phyloP scores from a whole-genome alignment of 176 grass and related monocot species.

The Secale cereale region DNA sequence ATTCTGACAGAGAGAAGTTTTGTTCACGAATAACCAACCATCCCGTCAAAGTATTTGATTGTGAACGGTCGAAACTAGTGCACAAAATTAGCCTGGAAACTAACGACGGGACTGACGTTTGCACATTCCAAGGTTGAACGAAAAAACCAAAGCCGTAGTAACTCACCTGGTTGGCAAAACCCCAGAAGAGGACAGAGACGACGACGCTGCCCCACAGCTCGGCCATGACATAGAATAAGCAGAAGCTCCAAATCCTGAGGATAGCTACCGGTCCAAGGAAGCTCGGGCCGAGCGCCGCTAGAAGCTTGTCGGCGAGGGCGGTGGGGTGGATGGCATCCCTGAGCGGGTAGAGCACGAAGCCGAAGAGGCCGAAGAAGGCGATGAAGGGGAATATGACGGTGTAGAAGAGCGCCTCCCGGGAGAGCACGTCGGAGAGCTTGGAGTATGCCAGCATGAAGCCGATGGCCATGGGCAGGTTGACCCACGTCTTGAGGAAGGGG shows the following conservation, averaged over 20 bases:
- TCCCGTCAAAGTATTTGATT: background rate
- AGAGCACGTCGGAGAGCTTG: constrained; percentile 75
- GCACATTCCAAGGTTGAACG: background rate
- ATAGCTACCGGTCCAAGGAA: constrained; percentile 74
- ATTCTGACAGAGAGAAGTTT: background rate
- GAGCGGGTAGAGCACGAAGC: constrained; percentile 76
- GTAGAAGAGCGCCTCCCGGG: constrained; percentile 81
- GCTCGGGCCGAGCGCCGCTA: constrained; percentile 68
- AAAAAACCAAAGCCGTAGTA: background rate
- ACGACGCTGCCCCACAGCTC: constrained; percentile 93
- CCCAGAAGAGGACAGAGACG: constrained; percentile 91
- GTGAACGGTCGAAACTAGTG: background rate
- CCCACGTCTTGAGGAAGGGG: constrained; percentile 89
- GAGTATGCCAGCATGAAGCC: constrained; percentile 94
- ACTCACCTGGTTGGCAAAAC: constrained; percentile 80
- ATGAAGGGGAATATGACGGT: constrained; percentile 86
- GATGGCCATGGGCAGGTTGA: constrained; percentile 80
- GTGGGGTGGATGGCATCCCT: constrained; percentile 67
- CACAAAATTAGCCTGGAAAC: background rate
- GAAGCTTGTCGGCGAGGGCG: constrained; percentile 65
- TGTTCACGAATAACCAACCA: background rate
- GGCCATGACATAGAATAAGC: constrained; percentile 94
- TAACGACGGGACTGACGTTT: background rate
- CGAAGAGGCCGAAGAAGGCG: constrained; percentile 79
- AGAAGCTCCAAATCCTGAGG: constrained; percentile 88